These are phyloP conservation scores for Adenanthera pavonina DNA, from an alignment of 306 rosid genomes.

Conservation along the genomic window DNA sequence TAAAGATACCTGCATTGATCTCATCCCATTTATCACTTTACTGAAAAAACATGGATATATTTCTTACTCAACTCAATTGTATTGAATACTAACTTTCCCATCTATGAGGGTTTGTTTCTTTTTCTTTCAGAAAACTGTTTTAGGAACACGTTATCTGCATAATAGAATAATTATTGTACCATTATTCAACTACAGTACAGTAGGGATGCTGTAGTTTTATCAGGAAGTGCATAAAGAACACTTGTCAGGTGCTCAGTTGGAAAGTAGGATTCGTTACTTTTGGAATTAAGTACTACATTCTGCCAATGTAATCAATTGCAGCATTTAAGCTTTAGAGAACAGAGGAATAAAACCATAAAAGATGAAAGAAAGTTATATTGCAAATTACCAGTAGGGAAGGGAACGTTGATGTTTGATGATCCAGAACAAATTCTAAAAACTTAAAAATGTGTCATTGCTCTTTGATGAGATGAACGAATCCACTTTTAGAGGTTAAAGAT, in stretches of 20 bases:
- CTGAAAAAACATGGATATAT: not conserved
- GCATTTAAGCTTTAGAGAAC: not conserved
- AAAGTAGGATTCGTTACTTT: not conserved
- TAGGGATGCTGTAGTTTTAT: not conserved
- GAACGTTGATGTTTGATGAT: not conserved
- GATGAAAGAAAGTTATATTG: not conserved
- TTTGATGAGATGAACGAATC: not conserved
- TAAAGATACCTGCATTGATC: not conserved
- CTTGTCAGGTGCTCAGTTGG: not conserved
- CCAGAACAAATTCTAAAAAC: not conserved
- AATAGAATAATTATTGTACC: not conserved
- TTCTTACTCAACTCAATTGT: not conserved
- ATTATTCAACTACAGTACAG: conserved; percentile 16
- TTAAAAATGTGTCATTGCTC: not conserved
- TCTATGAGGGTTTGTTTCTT: not conserved
- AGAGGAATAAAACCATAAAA: not conserved
- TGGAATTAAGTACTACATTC: conserved; percentile 1
- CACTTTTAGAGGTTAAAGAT: not conserved
- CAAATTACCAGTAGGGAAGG: not conserved
- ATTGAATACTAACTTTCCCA: not conserved
- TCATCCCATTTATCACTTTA: not conserved
- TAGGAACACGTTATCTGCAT: not conserved
- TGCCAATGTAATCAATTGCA: conserved; percentile 11
- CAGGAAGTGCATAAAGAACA: not conserved
- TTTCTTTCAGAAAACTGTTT: not conserved